Evolutionary conservation across 768 basidiomycete species (phyloP), one percentile per base, ranked within the genome.

Genomic region (Leccinum uliginosum): DNA sequence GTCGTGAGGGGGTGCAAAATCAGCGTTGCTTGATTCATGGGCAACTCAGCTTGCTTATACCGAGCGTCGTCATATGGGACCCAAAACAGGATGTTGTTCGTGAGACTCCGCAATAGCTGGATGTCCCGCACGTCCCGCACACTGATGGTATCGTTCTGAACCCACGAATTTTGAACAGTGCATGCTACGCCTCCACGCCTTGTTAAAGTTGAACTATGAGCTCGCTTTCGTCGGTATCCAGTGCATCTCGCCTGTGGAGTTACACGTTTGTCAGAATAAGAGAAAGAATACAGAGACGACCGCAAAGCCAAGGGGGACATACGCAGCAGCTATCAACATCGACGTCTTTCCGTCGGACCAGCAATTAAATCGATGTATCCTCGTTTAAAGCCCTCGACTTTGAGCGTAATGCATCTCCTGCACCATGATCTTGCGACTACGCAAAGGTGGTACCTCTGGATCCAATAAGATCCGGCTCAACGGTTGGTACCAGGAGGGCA

Each of bases 101-200:
- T 26, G 12, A 6, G 21, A 14, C 6, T 40, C 23, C n/a, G 3
- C 9, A 12, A 19, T n/a, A 6, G 30, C 2, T 29, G 4, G 6
- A 49, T 19, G 11, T 23, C 21, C 21, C 3, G 7, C 15, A 24
- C 6, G 5, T 21, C 17, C 24, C 29, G n/a, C 14, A 51, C 53
- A 32, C 51, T 54, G 48, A 51, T 54, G 48, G 53, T 54, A 10
- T 54, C 53, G n/a, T 51, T 54, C 24, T 54, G 53, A 27, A 54
- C 34, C 53, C 53, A 54, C 3, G 53, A 54, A 3, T 54, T 34
- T 14, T 54, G 48, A 21, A 48, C 53, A 51, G 53, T 34, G 15
- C 51, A 51, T 14, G 53, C 53, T 19, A 54, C 47, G 9, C 53
- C 53, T 9, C 48, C n/a, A n/a, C 51, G 17, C 32, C 47, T 51